A percentile compares a stretch with the other conserved stretches of the same genome.
phyloP scores from a whole-genome alignment of 164 flowering plant genomes.

The Nymphaea thermarum region DNA sequence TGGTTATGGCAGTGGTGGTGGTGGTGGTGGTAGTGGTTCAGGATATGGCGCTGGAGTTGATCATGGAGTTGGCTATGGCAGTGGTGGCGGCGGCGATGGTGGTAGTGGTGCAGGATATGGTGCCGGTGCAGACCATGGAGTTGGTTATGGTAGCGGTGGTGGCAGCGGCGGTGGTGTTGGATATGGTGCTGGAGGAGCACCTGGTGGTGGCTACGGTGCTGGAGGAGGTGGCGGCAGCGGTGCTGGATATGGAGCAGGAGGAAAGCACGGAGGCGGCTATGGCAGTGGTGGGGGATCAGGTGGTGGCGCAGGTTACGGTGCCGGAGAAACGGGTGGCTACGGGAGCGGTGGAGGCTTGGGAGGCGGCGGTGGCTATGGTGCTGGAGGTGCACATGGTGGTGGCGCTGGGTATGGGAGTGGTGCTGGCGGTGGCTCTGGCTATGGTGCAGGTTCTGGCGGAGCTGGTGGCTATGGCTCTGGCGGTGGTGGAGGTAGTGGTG shows the following conservation, averaged over 20 bases:
- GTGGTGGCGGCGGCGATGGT: constrained; percentile 5
- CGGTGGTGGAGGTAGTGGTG: constrained; percentile 6
- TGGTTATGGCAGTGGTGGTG: constrained; percentile 5
- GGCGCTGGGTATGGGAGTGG: constrained; percentile 24
- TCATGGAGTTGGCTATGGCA: constrained; percentile 4
- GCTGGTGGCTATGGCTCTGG: constrained; percentile 1
- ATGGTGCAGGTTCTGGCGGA: constrained; percentile 1
- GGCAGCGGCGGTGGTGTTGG: constrained; percentile 20
- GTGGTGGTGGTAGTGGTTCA: constrained; percentile 10
- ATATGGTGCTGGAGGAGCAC: constrained; percentile 14
- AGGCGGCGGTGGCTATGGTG: constrained; percentile 15
- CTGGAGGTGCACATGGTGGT: constrained; percentile 24
- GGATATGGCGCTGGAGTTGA: constrained; percentile 9
- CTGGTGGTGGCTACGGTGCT: constrained; percentile 10
- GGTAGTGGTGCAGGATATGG: constrained; percentile 15
- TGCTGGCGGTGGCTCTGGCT: constrained; percentile 12
- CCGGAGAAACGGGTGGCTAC: neutral
- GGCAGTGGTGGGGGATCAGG: constrained; percentile 14
- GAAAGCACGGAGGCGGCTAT: constrained; percentile 17
- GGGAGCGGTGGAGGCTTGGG: neutral
- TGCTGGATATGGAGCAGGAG: constrained; percentile 17
- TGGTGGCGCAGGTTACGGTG: constrained; percentile 17
- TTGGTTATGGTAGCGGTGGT: constrained; percentile 14
- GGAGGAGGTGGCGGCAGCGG: constrained; percentile 18
- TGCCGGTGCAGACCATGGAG: constrained; percentile 5